Evolutionary conservation across 495 filamentous ascomycete species (phyloP).

Genomic region (Aspergillus diversus): DNA sequence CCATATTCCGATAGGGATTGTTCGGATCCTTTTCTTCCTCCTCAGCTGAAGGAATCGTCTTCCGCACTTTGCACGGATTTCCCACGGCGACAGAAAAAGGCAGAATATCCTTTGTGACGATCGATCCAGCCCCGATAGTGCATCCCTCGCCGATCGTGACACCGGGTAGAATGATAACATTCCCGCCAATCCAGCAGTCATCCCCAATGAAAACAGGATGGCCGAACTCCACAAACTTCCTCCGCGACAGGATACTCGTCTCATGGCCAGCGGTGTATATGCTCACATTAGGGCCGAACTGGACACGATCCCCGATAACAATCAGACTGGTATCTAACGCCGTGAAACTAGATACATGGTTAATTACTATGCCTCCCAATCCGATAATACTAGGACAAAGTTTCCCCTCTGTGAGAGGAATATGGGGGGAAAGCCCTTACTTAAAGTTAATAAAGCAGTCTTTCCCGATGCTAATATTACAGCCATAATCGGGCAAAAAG

Average conservation of each 20-base stretch:
- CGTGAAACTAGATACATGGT: constrained; percentile 42
- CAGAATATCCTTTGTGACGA: constrained; percentile 56
- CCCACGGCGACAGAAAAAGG: constrained; percentile 45
- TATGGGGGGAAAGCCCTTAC: constrained; percentile 31
- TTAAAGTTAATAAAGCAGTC: constrained; percentile 58
- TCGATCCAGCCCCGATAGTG: constrained; percentile 48
- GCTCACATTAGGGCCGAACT: constrained; percentile 72
- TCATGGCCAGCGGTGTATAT: constrained; percentile 74
- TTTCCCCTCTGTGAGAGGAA: neutral
- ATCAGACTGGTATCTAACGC: constrained; percentile 77
- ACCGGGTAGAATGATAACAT: constrained; percentile 69
- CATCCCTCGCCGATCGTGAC: constrained; percentile 59
- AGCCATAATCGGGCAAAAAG: constrained; percentile 58
- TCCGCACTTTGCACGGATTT: constrained; percentile 37
- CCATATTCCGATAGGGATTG: constrained; percentile 28
- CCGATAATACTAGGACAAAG: neutral
- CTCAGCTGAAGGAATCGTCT: constrained; percentile 42
- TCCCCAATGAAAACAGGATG: constrained; percentile 74
- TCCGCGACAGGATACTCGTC: constrained; percentile 68
- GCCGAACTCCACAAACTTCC: constrained; percentile 71
- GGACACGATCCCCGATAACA: constrained; percentile 72
- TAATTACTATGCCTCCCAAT: neutral
- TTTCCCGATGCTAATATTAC: constrained; percentile 54
- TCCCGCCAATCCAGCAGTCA: constrained; percentile 86
- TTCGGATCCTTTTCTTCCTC: constrained; percentile 33